These are phyloP conservation scores for Clavispora asparagi DNA, from an alignment of 805 yeast genomes.

Conservation along the genomic window DNA sequence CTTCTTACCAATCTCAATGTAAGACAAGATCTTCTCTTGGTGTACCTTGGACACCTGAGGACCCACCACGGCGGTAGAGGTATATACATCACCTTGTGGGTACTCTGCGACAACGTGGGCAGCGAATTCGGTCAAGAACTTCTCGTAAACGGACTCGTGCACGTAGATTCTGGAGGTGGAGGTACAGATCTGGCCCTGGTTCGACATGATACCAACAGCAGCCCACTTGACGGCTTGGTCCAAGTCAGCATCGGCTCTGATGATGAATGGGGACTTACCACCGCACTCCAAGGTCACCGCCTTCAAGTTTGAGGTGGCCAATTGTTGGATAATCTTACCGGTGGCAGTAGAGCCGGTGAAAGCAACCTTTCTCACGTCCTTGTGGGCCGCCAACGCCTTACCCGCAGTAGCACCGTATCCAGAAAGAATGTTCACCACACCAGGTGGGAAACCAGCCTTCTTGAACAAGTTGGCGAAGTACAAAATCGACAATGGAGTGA, in stretches of 20 bases:
- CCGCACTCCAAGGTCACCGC: constrained; percentile 68
- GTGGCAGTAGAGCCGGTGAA: constrained; percentile 66
- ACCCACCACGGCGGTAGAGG: constrained; percentile 45
- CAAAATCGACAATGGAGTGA: constrained; percentile 68
- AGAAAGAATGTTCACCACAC: constrained; percentile 65
- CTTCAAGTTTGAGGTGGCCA: constrained; percentile 58
- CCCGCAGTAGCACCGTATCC: constrained; percentile 74
- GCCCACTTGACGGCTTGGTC: constrained; percentile 68
- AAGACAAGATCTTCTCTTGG: constrained; percentile 45
- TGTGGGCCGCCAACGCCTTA: constrained; percentile 56
- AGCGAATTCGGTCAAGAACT: constrained; percentile 42
- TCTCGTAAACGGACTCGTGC: constrained; percentile 51
- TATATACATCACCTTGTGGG: constrained; percentile 54
- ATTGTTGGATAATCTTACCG: constrained; percentile 58
- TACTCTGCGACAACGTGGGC: constrained; percentile 44
- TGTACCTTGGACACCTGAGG: constrained; percentile 59
- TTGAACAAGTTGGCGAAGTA: constrained; percentile 52
- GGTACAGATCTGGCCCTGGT: constrained; percentile 67
- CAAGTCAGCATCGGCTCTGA: constrained; percentile 59
- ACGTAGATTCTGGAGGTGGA: constrained; percentile 60
- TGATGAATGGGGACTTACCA: constrained; percentile 63
- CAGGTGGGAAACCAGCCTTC: constrained; percentile 72
- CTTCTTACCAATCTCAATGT: constrained; percentile 39
- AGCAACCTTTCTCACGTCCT: constrained; percentile 53
- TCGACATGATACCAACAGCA: constrained; percentile 57